Base-by-base conservation (phyloP, 345 rosid species). In the Trapa incisa region DNA sequence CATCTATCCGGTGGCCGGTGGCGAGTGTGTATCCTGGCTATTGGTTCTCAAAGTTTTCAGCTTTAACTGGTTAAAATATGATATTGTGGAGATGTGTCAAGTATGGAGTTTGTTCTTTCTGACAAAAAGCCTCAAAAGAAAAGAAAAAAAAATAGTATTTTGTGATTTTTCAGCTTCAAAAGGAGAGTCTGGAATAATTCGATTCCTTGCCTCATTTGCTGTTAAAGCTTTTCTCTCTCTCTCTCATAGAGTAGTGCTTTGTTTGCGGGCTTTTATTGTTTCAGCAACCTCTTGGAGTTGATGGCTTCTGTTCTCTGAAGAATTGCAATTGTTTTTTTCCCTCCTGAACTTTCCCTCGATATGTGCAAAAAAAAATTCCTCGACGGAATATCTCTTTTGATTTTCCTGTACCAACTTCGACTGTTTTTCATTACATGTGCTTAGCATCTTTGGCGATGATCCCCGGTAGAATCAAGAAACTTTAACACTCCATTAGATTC, bases 121-220 rank as follows among this genome's bases (percentile, higher is more conserved):
- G 48, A 45, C 48, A 45, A 45, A 41, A 41, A 1, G 43, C 29
- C 29, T 22, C 29, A 45, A 45, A 45, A 45, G 10, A 45, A 45
- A 45, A 45, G 3, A 6, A 45, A 45, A 45, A 45, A 3, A 45
- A 45, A 6, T 11, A 0, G 48, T 45, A 45, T 45, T 45, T 41
- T 45, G 0, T 45, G 48, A 45, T 45, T 45, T 45, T 11, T 7
- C 48, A 45, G 29, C 29, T 22, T 22, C 29, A 22, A 22, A 22
- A 22, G 29, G 48, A 45, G 48, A 45, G 48, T 7, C 7, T 45
- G 45, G 80, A 79, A 77, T 79, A 56, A 78, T 84, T 76, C 33
- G 37, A 2, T 58, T 58, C 9, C 35, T 35, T 37, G 63, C 63
- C 3, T 3, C 14, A 3, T 45, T 45, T 4, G 48, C 2, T 45